phyloP scores from a whole-genome alignment of 1,284 basidiomycete genomes.

The Irpex lacteus region DNA sequence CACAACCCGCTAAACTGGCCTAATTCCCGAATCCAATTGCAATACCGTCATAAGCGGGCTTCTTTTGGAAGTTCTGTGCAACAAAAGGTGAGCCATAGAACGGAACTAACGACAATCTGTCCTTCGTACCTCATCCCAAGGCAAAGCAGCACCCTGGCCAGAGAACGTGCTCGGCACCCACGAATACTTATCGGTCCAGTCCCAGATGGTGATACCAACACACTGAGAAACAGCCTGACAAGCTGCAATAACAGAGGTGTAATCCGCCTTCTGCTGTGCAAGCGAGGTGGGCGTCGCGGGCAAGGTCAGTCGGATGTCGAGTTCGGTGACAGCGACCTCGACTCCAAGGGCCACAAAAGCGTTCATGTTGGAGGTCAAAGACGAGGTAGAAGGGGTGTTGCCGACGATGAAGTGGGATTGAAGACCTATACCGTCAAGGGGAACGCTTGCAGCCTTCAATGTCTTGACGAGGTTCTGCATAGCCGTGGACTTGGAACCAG shows the following conservation, averaged over 20 bases:
- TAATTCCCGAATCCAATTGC: slow-evolving; percentile 19
- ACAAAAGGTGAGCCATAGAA: background rate
- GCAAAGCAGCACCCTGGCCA: slow-evolving; percentile 33
- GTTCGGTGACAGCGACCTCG: slow-evolving; percentile 54
- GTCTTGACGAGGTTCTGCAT: slow-evolving; percentile 43
- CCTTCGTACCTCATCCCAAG: slow-evolving; percentile 23
- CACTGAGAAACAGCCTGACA: slow-evolving; percentile 43
- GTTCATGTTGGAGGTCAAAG: slow-evolving; percentile 39
- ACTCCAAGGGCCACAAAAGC: slow-evolving; percentile 47
- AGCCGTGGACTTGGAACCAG: slow-evolving; percentile 42
- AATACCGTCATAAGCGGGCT: slow-evolving; percentile 28
- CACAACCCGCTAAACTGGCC: background rate
- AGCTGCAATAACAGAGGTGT: slow-evolving; percentile 41
- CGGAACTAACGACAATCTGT: background rate
- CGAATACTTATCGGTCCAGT: slow-evolving; percentile 44
- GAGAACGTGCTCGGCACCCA: slow-evolving; percentile 35
- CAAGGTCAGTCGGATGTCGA: slow-evolving; percentile 51
- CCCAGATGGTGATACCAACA: slow-evolving; percentile 50
- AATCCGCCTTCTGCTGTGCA: slow-evolving; percentile 48
- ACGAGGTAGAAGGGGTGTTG: slow-evolving; percentile 31
- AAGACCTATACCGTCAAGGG: slow-evolving; percentile 50
- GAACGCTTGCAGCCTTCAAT: slow-evolving; percentile 39
- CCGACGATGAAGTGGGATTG: slow-evolving; percentile 53
- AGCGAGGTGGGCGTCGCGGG: slow-evolving; percentile 47
- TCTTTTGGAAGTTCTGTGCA: slow-evolving; percentile 25